Evolutionary conservation across 176 grass and related monocot genomes (phyloP), one percentile per base, ranked within the genome.

Genomic region (Ensete ventricosum): DNA sequence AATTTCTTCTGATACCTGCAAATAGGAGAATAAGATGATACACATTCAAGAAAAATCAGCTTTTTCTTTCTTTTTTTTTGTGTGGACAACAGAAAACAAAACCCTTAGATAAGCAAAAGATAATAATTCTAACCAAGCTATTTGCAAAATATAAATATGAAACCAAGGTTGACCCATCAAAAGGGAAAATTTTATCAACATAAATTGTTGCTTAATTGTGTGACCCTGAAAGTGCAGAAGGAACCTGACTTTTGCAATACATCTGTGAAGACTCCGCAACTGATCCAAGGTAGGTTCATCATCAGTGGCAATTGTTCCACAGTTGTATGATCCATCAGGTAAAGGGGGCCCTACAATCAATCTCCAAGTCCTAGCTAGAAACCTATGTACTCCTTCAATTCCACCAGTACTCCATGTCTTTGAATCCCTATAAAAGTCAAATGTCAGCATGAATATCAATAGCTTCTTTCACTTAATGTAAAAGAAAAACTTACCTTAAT

Each of bases 341-440:
- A 86, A 88, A 73, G 88, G 79, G 68, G 88, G 49, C 25, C 90
- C 93, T 58, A 97, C 88, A 71, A 91, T 79, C 57, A 97, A 84
- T 69, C 93, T 97, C 93, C 93, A 97, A 54, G 85, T 93, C 76
- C 93, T 93, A 64, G 83, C 87, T n/a, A 97, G 82, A 86, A 93
- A 97, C 64, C 90, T 80, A 82, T 97, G 93, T 50, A 93, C 93
- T 1, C 93, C 93, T 87, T 97, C 93, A 70, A 97, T 97, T 73
- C 93, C 93, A 50, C 93, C 90, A 48, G 93, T 90, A 72, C 80
- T 97, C 93, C 93, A 97, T 80, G 90, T 90, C 81, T 97, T 97
- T 17, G 93, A 93, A 81, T 97, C 93, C 81, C 93, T 97, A 66
- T 8, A 9, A 52, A 25, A 62, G 11, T 13, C 13, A 3, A 77